phyloP scores from a whole-genome alignment of 169 alveolate genomes.

The Cryptosporidium sp. region DNA sequence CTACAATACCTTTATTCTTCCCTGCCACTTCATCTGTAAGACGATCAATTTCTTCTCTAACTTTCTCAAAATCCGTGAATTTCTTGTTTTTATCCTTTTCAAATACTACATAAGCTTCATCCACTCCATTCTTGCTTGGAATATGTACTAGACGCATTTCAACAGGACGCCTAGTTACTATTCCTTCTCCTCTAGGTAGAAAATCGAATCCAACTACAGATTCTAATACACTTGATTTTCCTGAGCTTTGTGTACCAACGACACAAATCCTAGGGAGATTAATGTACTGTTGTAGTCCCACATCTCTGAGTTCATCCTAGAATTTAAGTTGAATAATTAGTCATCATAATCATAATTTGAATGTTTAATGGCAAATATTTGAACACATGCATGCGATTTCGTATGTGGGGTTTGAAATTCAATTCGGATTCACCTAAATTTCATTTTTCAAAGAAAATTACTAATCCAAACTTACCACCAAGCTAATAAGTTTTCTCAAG shows the following conservation, averaged over 20 bases:
- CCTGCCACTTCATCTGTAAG: constrained; percentile 93
- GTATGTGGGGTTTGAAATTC: not conserved
- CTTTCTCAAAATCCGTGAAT: constrained; percentile 91
- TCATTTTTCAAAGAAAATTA: too few species aligned
- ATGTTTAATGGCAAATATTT: not conserved
- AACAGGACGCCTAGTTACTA: constrained; percentile 98
- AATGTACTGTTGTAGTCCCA: constrained; percentile 92
- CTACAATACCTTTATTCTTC: constrained; percentile 94
- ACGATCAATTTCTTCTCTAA: constrained; percentile 89
- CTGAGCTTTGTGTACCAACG: constrained; percentile 90
- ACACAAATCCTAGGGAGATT: constrained; percentile 90
- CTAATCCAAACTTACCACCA: constrained; percentile 58
- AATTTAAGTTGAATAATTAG: not conserved
- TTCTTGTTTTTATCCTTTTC: constrained; percentile 84
- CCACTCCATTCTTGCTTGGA: constrained; percentile 82
- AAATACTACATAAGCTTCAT: constrained; percentile 81
- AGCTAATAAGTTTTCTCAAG: constrained; percentile 53
- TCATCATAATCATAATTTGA: not conserved
- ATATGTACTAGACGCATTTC: constrained; percentile 94
- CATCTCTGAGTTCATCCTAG: constrained; percentile 91
- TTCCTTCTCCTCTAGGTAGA: constrained; percentile 98
- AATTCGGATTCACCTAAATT: not conserved
- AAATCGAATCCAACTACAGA: constrained; percentile 97
- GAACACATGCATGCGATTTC: not conserved
- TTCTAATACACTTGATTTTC: constrained; percentile 95